These are phyloP conservation scores for Exophiala sp. DNA, from an alignment of 2,329 filamentous ascomycete genomes.

Conservation along the genomic window DNA sequence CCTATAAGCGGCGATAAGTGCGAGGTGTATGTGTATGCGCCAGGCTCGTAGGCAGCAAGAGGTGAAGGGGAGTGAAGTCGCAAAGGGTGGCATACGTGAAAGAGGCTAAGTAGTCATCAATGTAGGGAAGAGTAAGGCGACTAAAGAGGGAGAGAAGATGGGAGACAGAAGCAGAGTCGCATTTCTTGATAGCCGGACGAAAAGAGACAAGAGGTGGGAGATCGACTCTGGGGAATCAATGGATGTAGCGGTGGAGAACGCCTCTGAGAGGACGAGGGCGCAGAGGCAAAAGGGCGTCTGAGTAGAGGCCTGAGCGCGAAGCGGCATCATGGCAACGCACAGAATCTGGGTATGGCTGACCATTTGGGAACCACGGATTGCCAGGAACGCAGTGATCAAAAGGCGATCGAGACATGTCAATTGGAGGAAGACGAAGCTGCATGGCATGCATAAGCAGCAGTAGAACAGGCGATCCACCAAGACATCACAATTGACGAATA, in stretches of 20 bases:
- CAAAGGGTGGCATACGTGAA: background rate
- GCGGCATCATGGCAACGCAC: constrained; percentile 19
- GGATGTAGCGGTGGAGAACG: background rate
- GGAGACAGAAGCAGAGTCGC: constrained; percentile 14
- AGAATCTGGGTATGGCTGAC: constrained; percentile 13
- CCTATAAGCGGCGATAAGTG: background rate
- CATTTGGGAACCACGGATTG: constrained; percentile 16
- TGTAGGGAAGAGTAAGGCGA: constrained; percentile 16
- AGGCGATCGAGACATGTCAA: constrained; percentile 4
- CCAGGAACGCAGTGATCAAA: constrained; percentile 17
- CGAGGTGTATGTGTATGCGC: background rate
- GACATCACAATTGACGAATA: background rate
- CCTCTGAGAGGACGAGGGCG: background rate
- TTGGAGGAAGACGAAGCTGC: constrained; percentile 15
- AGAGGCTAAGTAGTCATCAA: background rate
- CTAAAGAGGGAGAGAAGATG: constrained; percentile 14
- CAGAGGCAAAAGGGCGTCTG: constrained; percentile 1
- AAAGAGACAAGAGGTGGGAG: constrained; percentile 1
- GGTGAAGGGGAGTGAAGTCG: constrained; percentile 9
- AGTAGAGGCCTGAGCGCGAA: constrained; percentile 6
- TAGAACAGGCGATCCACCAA: constrained; percentile 1
- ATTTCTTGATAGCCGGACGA: constrained; percentile 7
- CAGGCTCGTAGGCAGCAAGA: background rate
- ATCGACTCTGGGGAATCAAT: constrained; percentile 11
- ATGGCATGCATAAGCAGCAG: constrained; percentile 16